Evolutionary conservation across 441 rosid genomes (phyloP).

Genomic region (Bruguiera hainesii): DNA sequence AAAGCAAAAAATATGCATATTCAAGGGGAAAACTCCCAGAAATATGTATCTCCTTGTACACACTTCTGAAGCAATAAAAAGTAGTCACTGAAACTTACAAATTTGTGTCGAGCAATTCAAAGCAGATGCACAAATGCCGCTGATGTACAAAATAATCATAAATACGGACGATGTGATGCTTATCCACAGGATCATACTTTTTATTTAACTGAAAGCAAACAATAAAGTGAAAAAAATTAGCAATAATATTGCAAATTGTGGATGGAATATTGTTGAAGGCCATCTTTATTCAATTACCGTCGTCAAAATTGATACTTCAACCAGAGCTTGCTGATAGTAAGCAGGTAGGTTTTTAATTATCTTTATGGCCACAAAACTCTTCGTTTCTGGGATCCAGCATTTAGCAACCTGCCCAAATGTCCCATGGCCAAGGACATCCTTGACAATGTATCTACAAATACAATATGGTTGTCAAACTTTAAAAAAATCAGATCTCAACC

Average conservation of each 20-base stretch:
- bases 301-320: slow-evolving; percentile 97
- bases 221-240: slow-evolving; percentile 19
- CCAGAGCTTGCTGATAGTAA: slow-evolving; percentile 96
- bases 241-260: slow-evolving; percentile 13
- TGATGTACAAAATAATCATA: slow-evolving; percentile 88
- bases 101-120: slow-evolving; percentile 95
- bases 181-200: slow-evolving; percentile 98
- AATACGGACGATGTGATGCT: slow-evolving; percentile 98
- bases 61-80: slow-evolving; percentile 1
- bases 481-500: neutral
- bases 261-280: slow-evolving; percentile 18
- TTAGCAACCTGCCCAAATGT: slow-evolving; percentile 99
- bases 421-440: slow-evolving; percentile 99
- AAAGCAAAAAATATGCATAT: slow-evolving; percentile 13
- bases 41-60: slow-evolving; percentile 8
- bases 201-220: slow-evolving; percentile 72
- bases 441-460: slow-evolving; percentile 81
- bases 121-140: slow-evolving; percentile 94
- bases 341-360: slow-evolving; percentile 99
- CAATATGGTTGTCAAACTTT: neutral
- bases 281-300: slow-evolving; percentile 45
- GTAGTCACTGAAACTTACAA: slow-evolving; percentile 58
- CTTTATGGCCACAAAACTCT: slow-evolving; percentile 86
- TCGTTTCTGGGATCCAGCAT: slow-evolving; percentile 83
- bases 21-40: slow-evolving; percentile 13